A percentile compares a stretch with the other conserved stretches of the same genome.
Conservation (phyloP, 441 rosid genomes). For the Erysimum pusillum region DNA sequence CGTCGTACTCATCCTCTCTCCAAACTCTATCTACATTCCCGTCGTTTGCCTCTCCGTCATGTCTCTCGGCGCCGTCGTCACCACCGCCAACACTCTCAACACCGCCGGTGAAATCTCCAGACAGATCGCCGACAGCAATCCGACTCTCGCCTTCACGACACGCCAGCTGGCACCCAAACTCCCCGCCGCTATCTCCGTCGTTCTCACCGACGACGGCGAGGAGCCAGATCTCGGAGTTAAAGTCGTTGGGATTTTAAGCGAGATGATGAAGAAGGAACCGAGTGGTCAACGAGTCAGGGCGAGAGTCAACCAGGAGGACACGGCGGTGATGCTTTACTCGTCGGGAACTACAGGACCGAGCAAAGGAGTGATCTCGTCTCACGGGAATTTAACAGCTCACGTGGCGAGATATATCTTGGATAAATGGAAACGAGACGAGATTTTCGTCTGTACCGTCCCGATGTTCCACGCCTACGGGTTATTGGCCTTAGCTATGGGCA, state of each 20-base stretch:
- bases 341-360: slow-evolving; percentile 91
- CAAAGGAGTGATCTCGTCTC: slow-evolving; percentile 90
- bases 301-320: slow-evolving; percentile 69
- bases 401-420: slow-evolving; percentile 35
- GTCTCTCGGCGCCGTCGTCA: slow-evolving; percentile 89
- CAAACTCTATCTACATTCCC: slow-evolving; percentile 83
- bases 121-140: slow-evolving; percentile 69
- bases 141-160: slow-evolving; percentile 69
- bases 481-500: slow-evolving; percentile 68
- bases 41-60: slow-evolving; percentile 79
- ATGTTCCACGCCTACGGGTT: slow-evolving; percentile 90
- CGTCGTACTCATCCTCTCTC: slow-evolving; percentile 81
- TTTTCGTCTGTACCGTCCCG: slow-evolving; percentile 80
- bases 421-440: slow-evolving; percentile 34
- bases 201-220: slow-evolving; percentile 44
- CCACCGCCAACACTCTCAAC: slow-evolving; percentile 88
- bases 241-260: slow-evolving; percentile 51
- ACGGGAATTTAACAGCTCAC: slow-evolving; percentile 63
- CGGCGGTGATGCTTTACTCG: slow-evolving; percentile 84
- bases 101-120: slow-evolving; percentile 67
- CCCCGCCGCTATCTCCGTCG: slow-evolving; percentile 47
- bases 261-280: slow-evolving; percentile 61
- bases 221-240: slow-evolving; percentile 13
- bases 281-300: slow-evolving; percentile 56
- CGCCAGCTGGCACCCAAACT: slow-evolving; percentile 62